phyloP scores from a whole-genome alignment of 2,329 filamentous ascomycete species.

The Colletotrichum noveboracense region DNA sequence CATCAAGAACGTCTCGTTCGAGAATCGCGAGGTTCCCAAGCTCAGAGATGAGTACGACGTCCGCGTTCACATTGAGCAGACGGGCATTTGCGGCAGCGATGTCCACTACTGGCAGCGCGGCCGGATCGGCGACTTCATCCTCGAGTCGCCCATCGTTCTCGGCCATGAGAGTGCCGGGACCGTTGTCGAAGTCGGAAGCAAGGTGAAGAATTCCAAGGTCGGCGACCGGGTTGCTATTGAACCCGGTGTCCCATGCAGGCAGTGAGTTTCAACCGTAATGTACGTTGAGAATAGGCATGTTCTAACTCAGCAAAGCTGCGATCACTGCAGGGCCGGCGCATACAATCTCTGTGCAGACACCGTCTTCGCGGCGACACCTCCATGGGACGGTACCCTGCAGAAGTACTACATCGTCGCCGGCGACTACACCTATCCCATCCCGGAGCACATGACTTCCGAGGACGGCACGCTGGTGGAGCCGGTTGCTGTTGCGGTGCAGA shows the following conservation, averaged over 20 bases:
- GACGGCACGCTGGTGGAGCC: conserved; percentile 60
- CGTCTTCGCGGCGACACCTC: conserved; percentile 55
- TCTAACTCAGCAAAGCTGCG: conserved; percentile 36
- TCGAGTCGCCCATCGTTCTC: conserved; percentile 48
- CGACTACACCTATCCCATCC: conserved; percentile 53
- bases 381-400: conserved; percentile 52
- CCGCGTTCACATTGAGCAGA: conserved; percentile 48
- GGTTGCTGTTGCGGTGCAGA: conserved; percentile 54
- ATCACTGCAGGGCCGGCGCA: conserved; percentile 42
- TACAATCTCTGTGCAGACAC: conserved; percentile 49
- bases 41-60: conserved; percentile 47
- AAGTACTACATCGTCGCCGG: conserved; percentile 52
- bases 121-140: conserved; percentile 49
- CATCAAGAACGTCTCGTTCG: conserved; percentile 48
- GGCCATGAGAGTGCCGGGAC: conserved; percentile 52
- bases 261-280: neutral
- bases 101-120: conserved; percentile 53
- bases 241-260: conserved; percentile 48
- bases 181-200: conserved; percentile 43
- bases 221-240: conserved; percentile 55
- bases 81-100: conserved; percentile 53
- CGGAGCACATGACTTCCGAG: conserved; percentile 49
- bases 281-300: neutral
- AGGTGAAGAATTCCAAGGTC: conserved; percentile 45
- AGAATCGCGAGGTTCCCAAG: conserved; percentile 44